These are phyloP conservation scores for Brassica carinata DNA, from an alignment of 345 rosid genomes.

Conservation along the genomic window DNA sequence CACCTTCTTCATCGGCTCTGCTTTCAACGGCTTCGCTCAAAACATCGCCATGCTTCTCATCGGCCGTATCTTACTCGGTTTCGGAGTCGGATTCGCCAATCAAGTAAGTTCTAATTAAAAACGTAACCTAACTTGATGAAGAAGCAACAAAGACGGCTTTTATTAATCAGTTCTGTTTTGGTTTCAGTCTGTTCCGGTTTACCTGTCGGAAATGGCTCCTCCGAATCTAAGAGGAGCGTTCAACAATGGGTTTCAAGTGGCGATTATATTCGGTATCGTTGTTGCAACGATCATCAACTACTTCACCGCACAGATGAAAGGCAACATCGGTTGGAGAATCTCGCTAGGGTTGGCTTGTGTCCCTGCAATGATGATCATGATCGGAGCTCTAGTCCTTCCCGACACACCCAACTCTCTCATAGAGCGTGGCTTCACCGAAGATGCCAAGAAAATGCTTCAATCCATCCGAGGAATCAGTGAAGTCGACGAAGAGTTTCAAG, in stretches of 20 bases:
- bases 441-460: conserved; percentile 60
- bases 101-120: conserved; percentile 48
- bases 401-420: conserved; percentile 83
- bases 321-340: conserved; percentile 76
- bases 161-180: conserved; percentile 6
- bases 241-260: conserved; percentile 79
- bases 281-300: conserved; percentile 70
- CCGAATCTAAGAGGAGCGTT: conserved; percentile 73
- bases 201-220: conserved; percentile 86
- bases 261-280: conserved; percentile 70
- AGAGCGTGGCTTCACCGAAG: conserved; percentile 62
- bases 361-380: conserved; percentile 62
- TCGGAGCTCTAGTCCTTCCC: conserved; percentile 67
- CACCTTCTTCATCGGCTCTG: conserved; percentile 60
- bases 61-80: conserved; percentile 73
- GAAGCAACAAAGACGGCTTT: background rate
- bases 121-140: background rate
- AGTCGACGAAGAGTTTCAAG: conserved; percentile 67
- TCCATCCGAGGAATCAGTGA: conserved; percentile 57
- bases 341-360: conserved; percentile 70
- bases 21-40: conserved; percentile 61
- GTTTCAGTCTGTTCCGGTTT: conserved; percentile 69
- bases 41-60: conserved; percentile 58
- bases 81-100: conserved; percentile 87
- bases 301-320: conserved; percentile 51